phyloP scores from a whole-genome alignment of 2,329 filamentous ascomycete genomes.

The Alternaria novae-zelandiae region DNA sequence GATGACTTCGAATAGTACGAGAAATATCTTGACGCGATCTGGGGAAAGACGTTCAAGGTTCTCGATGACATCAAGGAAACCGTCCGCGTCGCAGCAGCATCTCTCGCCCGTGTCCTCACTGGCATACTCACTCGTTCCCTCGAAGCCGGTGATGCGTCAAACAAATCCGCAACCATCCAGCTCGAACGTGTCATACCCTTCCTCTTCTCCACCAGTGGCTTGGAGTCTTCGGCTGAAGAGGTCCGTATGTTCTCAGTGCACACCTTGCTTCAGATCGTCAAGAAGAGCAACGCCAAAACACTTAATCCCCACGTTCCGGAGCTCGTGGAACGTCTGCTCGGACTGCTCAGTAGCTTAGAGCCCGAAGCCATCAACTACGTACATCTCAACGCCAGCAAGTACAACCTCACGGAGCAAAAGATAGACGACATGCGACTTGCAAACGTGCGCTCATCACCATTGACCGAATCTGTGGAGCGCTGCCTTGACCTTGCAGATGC shows the following conservation, averaged over 20 bases:
- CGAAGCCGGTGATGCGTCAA: slow-evolving; percentile 73
- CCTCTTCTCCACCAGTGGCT: slow-evolving; percentile 82
- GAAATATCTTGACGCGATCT: slow-evolving; percentile 82
- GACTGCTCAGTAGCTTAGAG: slow-evolving; percentile 85
- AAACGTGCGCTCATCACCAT: slow-evolving; percentile 82
- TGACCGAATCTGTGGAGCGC: slow-evolving; percentile 91
- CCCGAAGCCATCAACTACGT: slow-evolving; percentile 90
- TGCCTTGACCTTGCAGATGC: slow-evolving; percentile 85
- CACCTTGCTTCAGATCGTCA: slow-evolving; percentile 86
- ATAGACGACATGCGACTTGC: slow-evolving; percentile 87
- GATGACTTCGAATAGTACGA: slow-evolving; percentile 67
- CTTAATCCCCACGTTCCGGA: slow-evolving; percentile 81
- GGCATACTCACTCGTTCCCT: slow-evolving; percentile 85
- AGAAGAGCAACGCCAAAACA: slow-evolving; percentile 78
- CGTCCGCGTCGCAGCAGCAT: slow-evolving; percentile 80
- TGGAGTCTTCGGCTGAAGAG: slow-evolving; percentile 87
- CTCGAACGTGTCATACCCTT: slow-evolving; percentile 89
- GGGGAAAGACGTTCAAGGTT: slow-evolving; percentile 85
- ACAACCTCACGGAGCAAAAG: slow-evolving; percentile 84
- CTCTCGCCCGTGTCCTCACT: slow-evolving; percentile 82
- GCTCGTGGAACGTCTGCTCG: slow-evolving; percentile 81
- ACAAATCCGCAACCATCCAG: slow-evolving; percentile 75
- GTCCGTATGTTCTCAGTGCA: slow-evolving; percentile 80
- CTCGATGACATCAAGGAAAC: slow-evolving; percentile 95
- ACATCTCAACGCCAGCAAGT: slow-evolving; percentile 83